Evolutionary conservation across 371 early-diverging fungal species (phyloP), one percentile per base, ranked within the genome.

Genomic region (Mucor mucedo): DNA sequence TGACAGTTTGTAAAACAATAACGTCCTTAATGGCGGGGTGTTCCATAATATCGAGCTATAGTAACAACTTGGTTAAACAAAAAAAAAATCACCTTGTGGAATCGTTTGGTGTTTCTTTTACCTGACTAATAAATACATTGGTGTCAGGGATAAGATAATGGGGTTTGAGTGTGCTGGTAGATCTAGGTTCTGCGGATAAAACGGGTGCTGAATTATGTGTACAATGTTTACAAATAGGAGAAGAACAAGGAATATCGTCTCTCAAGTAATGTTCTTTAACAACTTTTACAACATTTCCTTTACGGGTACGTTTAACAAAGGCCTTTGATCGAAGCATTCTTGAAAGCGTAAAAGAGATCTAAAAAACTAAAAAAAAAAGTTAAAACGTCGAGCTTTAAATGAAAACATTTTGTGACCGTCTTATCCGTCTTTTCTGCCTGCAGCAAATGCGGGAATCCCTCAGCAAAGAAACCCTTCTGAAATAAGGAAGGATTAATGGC

Each of bases 261-360:
- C 97, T 91, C 32, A 98, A 79, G 74, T 98, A 98, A 68, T 96
- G 97, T 71, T 98, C 97, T 71, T 92, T 91, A 64, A 97, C 92
- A n/a, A 96, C 93, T 69, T 93, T 94, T 59, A 95, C 86, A 49
- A 96, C 91, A 58, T 90, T 92, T 29, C 98, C 97, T 72, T 90
- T 88, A 67, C 87, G 84, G 38, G 93, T 95, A 69, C 91, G 92
- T 59, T 91, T 89, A 5, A 92, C 82, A 70, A 86, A 89, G 10
- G 90, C 65, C 64, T 88, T 89, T 42, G 85, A 81, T 58, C 89
- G 79, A 52, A 91, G 66, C 80, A 79, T 79, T 39, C n/a, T 44
- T 44, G 14, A 16, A 44, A 44, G 35, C 8, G 35, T 35, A 8
- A 35, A 35, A 35, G 4, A 35, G 35, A 35, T 35, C 35, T 35